Evolutionary conservation across 1,284 basidiomycete genomes (phyloP).

Genomic region (Ceratobasidium sp.): DNA sequence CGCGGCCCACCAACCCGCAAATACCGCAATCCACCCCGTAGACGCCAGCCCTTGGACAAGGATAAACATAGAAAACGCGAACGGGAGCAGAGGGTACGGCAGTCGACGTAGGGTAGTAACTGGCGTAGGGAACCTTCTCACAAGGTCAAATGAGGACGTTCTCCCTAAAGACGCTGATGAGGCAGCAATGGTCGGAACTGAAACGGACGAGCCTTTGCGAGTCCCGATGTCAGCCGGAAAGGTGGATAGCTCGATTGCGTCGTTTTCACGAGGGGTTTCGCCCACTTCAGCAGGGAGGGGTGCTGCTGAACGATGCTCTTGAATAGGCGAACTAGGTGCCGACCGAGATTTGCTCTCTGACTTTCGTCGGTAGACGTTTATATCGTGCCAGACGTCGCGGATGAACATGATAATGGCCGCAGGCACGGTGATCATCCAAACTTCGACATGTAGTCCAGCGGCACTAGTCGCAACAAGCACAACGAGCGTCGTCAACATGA

Average conservation of each 20-base stretch:
- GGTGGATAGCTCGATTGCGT: conserved; percentile 41
- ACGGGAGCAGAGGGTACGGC: conserved; percentile 87
- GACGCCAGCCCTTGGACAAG: conserved; percentile 87
- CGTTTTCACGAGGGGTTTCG: conserved; percentile 20
- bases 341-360: conserved; percentile 20
- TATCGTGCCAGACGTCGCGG: conserved; percentile 76
- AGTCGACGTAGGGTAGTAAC: conserved; percentile 77
- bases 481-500: conserved; percentile 68
- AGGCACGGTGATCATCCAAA: conserved; percentile 89
- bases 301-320: conserved; percentile 25
- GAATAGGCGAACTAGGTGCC: conserved; percentile 51
- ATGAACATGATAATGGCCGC: conserved; percentile 82
- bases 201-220: background rate
- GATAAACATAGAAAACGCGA: conserved; percentile 96
- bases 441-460: conserved; percentile 65
- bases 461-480: conserved; percentile 71
- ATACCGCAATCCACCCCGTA: conserved; percentile 93
- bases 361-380: conserved; percentile 45
- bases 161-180: conserved; percentile 2
- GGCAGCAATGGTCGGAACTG: background rate
- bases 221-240: background rate
- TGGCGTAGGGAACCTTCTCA: conserved; percentile 78
- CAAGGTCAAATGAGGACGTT: conserved; percentile 43
- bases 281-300: conserved; percentile 28
- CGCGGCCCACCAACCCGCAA: conserved; percentile 77